Evolutionary conservation across 2,329 filamentous ascomycete species (phyloP).

Genomic region (Coleophoma cylindrospora): DNA sequence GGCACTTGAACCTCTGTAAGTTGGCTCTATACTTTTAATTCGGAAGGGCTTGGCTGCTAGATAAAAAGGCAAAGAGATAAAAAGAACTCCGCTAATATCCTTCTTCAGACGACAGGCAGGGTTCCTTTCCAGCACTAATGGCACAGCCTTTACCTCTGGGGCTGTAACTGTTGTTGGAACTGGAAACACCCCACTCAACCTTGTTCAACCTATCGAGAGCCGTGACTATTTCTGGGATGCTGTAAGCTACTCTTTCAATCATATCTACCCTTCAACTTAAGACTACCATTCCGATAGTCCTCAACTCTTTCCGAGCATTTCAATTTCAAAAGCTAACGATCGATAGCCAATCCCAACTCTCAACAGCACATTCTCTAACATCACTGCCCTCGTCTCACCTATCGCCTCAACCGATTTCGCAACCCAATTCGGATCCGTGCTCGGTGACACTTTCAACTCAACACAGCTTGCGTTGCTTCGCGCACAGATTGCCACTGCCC

Average conservation of each 20-base stretch:
- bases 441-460: slow-evolving; percentile 39
- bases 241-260: not conserved
- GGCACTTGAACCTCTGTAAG: slow-evolving; percentile 53
- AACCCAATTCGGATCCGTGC: slow-evolving; percentile 42
- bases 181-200: slow-evolving; percentile 37
- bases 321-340: not conserved
- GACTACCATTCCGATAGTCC: no score
- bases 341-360: slow-evolving; percentile 16
- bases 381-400: slow-evolving; percentile 22
- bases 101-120: slow-evolving; percentile 23
- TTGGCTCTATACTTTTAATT: not conserved
- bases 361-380: slow-evolving; percentile 19
- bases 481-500: slow-evolving; percentile 38
- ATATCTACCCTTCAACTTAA: not conserved
- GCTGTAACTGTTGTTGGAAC: slow-evolving; percentile 24
- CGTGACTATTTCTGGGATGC: slow-evolving; percentile 58
- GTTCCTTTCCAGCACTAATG: slow-evolving; percentile 18
- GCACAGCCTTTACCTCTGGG: slow-evolving; percentile 13
- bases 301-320: no score
- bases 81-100: no score
- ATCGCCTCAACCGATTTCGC: slow-evolving; percentile 52
- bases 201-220: slow-evolving; percentile 37
- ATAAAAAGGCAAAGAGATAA: no score
- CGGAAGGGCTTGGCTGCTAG: not conserved
- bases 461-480: slow-evolving; percentile 36